Evolutionary conservation across 768 basidiomycete genomes (phyloP).

Genomic region (Rubroboletus satanas): DNA sequence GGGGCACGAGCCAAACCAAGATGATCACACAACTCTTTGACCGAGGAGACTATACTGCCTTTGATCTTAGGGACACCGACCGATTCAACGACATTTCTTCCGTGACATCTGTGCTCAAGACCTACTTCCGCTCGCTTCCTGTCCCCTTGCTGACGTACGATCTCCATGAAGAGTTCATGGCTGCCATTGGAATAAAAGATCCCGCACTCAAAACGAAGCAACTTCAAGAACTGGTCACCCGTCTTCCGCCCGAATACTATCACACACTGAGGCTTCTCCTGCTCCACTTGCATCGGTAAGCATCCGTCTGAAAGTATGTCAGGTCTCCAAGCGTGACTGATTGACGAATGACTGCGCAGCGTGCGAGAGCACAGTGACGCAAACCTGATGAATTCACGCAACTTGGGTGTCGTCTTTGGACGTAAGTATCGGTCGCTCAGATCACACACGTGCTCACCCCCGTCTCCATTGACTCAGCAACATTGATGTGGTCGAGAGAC

Average conservation of each 20-base stretch:
- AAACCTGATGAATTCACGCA: constrained; percentile 93
- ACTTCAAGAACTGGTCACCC: constrained; percentile 64
- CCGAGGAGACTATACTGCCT: constrained; percentile 81
- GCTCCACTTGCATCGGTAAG: constrained; percentile 83
- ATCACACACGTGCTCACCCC: neutral
- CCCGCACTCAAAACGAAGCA: constrained; percentile 51
- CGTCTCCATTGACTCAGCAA: constrained; percentile 51
- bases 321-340: neutral
- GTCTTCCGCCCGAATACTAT: constrained; percentile 85
- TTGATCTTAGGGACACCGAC: constrained; percentile 83
- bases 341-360: constrained; percentile 23
- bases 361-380: constrained; percentile 62
- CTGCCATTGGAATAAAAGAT: constrained; percentile 69
- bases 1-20: constrained; percentile 89
- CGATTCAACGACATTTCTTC: constrained; percentile 97
- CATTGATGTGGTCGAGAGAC: constrained; percentile 87
- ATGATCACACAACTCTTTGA: constrained; percentile 93
- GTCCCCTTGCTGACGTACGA: constrained; percentile 87
- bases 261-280: constrained; percentile 77
- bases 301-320: neutral
- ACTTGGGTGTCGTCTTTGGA: constrained; percentile 96
- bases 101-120: constrained; percentile 94
- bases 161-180: constrained; percentile 86
- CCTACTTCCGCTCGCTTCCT: constrained; percentile 91
- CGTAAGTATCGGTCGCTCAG: constrained; percentile 53